Evolutionary conservation across 1,284 basidiomycete species (phyloP), one percentile per base, ranked within the genome.

Genomic region (Austroboletus niveus): DNA sequence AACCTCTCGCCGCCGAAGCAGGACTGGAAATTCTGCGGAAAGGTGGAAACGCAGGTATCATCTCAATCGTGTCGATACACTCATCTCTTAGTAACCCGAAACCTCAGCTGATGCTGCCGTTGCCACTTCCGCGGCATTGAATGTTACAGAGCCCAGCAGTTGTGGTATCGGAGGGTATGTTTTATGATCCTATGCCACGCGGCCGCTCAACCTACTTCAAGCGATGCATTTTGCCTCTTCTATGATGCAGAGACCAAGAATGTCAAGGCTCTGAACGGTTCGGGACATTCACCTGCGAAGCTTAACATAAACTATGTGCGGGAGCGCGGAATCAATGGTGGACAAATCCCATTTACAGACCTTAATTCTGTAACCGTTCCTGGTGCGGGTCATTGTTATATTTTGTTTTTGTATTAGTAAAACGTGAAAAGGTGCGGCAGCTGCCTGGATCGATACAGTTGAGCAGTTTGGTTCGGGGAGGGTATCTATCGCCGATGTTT

Each of bases 331-430:
- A 70, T 95, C 48, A 79, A 72, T 0, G 87, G 87, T 1, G 63
- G 70, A 40, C 75, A 75, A 40, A 92, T 94, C 52, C 90, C 90
- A 1, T 66, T 78, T 9, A 84, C 78, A 4, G 85, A 94, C 64
- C 71, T 96, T 38, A 95, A 96, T 66, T 79, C 87, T 12, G 94
- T 94, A 7, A 98, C 96, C 0, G 94, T 98, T 4, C 96, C 96
- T 55, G 87, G 86, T 84, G 41, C n/a, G 38, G 3, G 31, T 45
- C 32, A 3, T 51, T 45, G 15, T 8, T 15, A 38, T 7, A 20
- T 46, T 22, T 42, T 11, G 32, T 35, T 42, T 36, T 30, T 29
- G 32, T 29, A n/a, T 11, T 52, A 42, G 31, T 27, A 29, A 46
- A 6, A 3, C 42, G 31, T 52, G 29, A 20, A 29, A 34, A 87